phyloP scores from a whole-genome alignment of 2,329 filamentous ascomycete species.

The Aureobasidium sp. region DNA sequence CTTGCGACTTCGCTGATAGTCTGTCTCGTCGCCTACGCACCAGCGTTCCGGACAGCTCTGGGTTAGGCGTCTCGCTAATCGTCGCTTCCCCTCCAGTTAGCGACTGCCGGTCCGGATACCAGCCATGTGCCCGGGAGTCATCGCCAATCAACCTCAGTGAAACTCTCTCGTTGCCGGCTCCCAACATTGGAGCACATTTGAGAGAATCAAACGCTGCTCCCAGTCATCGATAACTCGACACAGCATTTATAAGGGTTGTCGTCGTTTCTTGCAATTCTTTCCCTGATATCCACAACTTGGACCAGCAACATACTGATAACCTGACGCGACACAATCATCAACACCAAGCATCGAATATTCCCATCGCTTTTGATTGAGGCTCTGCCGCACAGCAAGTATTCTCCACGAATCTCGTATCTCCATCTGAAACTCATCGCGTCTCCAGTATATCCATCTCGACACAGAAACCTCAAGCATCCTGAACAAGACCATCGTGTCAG shows the following conservation, averaged over 20 bases:
- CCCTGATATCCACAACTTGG: neutral
- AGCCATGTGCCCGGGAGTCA: neutral
- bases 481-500: neutral
- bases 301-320: neutral
- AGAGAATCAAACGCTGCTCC: neutral
- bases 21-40: no score
- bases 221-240: neutral
- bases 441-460: neutral
- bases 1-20: no score
- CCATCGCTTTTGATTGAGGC: neutral
- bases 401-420: neutral
- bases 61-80: no score
- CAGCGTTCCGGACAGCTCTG: no score
- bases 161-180: neutral
- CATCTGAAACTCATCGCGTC: neutral
- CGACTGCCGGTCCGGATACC: no score
- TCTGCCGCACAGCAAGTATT: neutral
- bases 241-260: neutral
- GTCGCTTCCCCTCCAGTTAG: neutral
- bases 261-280: no score
- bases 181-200: neutral
- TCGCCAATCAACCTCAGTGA: neutral
- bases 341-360: neutral
- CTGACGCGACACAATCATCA: neutral
- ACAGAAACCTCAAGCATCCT: neutral